Conservation (phyloP, 78 protist genomes). For the Mantamonas sphyraenae region DNA sequence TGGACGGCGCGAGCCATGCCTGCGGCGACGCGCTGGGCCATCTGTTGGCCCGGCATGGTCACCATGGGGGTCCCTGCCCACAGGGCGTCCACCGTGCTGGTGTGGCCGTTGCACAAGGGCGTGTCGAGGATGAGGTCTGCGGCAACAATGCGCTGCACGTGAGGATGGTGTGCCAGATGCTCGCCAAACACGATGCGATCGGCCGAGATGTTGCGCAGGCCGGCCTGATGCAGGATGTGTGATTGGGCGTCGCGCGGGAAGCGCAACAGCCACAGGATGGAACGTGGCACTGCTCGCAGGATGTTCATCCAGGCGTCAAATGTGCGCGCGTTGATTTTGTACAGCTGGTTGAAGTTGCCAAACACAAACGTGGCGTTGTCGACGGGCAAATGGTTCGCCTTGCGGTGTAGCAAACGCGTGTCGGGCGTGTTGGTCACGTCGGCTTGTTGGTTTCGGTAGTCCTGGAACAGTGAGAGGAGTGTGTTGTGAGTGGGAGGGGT, state of each 20-base stretch:
- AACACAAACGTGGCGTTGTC: constrained; percentile 6
- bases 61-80: background rate
- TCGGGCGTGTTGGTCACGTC: background rate
- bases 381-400: no score
- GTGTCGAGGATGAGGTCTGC: background rate
- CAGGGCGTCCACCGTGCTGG: background rate
- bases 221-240: no score
- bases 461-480: no score
- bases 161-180: no score
- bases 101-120: background rate
- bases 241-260: constrained; percentile 6
- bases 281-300: constrained; percentile 7
- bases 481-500: no score
- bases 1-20: background rate
- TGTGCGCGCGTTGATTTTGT: constrained; percentile 21
- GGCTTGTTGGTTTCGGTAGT: background rate
- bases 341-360: constrained; percentile 43
- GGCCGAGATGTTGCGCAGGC: no score
- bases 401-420: background rate
- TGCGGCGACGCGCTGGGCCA: background rate
- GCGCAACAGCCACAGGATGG: constrained; percentile 4
- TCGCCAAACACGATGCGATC: no score
- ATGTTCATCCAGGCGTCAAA: constrained; percentile 15
- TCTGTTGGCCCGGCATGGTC: background rate
- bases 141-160: no score